phyloP scores from a whole-genome alignment of 331 rosid genomes.

The Stylosanthes scabra region DNA sequence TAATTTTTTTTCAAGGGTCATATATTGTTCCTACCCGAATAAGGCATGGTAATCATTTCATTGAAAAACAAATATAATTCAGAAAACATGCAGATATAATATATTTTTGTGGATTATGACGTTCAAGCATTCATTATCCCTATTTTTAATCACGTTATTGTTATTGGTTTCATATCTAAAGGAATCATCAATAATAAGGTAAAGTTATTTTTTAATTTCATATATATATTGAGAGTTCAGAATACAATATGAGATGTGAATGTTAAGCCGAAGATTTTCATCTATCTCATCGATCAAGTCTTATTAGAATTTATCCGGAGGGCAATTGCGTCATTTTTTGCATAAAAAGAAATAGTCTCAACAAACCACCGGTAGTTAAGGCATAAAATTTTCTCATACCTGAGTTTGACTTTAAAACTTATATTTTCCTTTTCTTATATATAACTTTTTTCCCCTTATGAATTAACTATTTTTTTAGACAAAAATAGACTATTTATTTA shows the following conservation, averaged over 20 bases:
- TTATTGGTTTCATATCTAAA: constrained; percentile 39
- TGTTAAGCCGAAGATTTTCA: neutral
- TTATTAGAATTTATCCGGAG: no score
- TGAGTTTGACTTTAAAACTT: no score
- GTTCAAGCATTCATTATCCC: constrained; percentile 32
- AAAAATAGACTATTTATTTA: no score
- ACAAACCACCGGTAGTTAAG: no score
- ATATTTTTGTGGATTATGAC: constrained; percentile 42
- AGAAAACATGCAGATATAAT: constrained; percentile 35
- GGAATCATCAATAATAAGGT: constrained; percentile 34
- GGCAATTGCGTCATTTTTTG: no score
- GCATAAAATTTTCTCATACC: no score
- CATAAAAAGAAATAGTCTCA: no score
- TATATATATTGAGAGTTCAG: neutral
- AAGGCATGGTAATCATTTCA: constrained; percentile 55
- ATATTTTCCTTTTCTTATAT: no score
- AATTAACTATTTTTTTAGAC: no score
- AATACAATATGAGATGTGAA: neutral
- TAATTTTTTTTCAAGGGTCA: constrained; percentile 37
- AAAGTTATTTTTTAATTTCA: constrained; percentile 17
- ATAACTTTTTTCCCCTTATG: no score
- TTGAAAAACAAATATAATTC: constrained; percentile 45
- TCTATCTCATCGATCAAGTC: no score
- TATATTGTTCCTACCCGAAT: constrained; percentile 45
- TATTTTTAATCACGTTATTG: constrained; percentile 40